Conservation (phyloP, 352 stramenopile species). For the Pythium aquatile region DNA sequence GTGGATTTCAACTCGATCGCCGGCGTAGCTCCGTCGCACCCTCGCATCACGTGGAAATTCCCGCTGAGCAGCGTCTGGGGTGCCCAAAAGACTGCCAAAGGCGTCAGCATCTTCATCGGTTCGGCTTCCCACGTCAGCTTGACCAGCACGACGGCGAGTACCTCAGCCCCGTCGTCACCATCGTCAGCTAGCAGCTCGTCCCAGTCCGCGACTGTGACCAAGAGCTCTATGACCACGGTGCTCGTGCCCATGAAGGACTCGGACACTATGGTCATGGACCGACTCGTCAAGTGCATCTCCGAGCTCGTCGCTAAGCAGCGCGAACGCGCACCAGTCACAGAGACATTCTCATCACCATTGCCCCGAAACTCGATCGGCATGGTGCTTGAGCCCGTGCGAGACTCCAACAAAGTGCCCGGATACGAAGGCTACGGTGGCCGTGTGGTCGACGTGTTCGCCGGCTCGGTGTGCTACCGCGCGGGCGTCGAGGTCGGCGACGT, state of each 20-base stretch:
- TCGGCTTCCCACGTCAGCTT: slow-evolving; percentile 37
- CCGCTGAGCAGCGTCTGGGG: slow-evolving; percentile 44
- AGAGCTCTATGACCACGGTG: slow-evolving; percentile 52
- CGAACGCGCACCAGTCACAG: slow-evolving; percentile 32
- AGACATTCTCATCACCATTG: slow-evolving; percentile 39
- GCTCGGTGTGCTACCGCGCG: slow-evolving; percentile 47
- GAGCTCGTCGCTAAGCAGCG: slow-evolving; percentile 43
- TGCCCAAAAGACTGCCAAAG: slow-evolving; percentile 38
- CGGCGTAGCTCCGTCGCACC: slow-evolving; percentile 26
- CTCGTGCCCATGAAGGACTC: slow-evolving; percentile 43
- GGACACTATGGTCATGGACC: slow-evolving; percentile 29
- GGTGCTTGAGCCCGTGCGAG: slow-evolving; percentile 46
- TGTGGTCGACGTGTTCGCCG: slow-evolving; percentile 51
- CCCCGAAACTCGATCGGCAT: slow-evolving; percentile 52
- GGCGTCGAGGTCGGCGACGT: slow-evolving; percentile 51
- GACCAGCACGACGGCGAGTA: slow-evolving; percentile 15
- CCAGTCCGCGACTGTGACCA: slow-evolving; percentile 29
- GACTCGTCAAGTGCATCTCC: slow-evolving; percentile 40
- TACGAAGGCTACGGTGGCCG: slow-evolving; percentile 46
- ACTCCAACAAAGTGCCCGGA: slow-evolving; percentile 29
- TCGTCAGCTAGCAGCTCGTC: not conserved
- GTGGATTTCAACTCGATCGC: slow-evolving; percentile 42
- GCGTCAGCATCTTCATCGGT: slow-evolving; percentile 50
- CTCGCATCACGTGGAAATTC: slow-evolving; percentile 49
- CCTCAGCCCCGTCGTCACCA: slow-evolving; percentile 13